Conservation (phyloP, 176 grass and related monocot species). For the Triticum timopheevii region DNA sequence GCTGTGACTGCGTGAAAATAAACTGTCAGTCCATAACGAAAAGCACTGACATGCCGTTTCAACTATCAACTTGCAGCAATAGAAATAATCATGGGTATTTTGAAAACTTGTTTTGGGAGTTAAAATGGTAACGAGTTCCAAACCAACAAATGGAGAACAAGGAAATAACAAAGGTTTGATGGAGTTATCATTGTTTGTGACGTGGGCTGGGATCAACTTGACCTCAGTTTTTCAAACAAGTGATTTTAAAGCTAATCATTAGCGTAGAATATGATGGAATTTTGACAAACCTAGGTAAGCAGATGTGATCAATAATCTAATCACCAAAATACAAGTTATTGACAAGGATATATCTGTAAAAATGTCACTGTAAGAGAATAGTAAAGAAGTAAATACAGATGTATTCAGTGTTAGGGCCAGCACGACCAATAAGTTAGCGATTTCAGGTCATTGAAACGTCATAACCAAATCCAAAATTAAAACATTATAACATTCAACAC, state of each 20-base stretch:
- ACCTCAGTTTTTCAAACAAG: not conserved
- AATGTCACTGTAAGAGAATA: not conserved
- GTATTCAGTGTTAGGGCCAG: not conserved
- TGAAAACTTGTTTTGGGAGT: conserved; percentile 3
- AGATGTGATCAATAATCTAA: not conserved
- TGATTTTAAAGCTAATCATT: not conserved
- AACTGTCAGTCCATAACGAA: not conserved
- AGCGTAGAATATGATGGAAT: not conserved
- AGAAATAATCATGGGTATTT: conserved; percentile 5
- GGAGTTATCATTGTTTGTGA: not conserved
- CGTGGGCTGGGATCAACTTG: not conserved
- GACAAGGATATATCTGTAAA: not conserved
- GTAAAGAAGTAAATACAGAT: not conserved
- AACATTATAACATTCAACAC: not conserved
- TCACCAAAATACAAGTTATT: conserved; percentile 4
- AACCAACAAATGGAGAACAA: conserved; percentile 7
- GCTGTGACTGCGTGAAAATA: conserved; percentile 1
- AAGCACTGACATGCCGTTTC: not conserved
- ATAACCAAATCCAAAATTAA: not conserved
- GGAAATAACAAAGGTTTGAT: not conserved
- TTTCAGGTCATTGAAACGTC: not conserved
- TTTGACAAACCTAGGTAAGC: not conserved
- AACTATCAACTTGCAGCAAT: conserved; percentile 23
- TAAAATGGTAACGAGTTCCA: not conserved
- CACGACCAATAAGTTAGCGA: not conserved